Percentiles rank a stretch among this genome's conserved stretches.
Evolutionary conservation across 306 rosid species (phyloP).

Genomic region (Echinosophora koreensis): DNA sequence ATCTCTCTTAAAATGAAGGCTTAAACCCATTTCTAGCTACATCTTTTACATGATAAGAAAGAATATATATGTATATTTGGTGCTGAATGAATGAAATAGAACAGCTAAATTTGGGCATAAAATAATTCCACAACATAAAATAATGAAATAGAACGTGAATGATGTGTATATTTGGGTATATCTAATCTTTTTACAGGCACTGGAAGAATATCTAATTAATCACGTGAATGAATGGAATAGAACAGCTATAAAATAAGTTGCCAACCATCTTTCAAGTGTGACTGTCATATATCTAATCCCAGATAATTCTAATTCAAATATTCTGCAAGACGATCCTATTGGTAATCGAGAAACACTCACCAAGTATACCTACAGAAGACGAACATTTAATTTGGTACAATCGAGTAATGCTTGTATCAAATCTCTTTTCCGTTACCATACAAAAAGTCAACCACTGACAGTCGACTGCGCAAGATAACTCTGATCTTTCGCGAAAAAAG

Average conservation of each 20-base stretch:
- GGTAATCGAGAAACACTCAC: not conserved
- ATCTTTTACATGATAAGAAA: not conserved
- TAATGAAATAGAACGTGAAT: too few species aligned
- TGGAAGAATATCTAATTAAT: too few species aligned
- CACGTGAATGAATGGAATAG: too few species aligned
- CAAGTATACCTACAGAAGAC: not conserved
- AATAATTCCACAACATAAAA: too few species aligned
- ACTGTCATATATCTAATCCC: not conserved
- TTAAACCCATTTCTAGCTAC: not conserved
- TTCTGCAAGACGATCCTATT: not conserved
- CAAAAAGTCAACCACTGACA: not conserved
- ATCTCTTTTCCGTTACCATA: not conserved
- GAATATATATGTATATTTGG: not conserved
- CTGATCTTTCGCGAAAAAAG: conserved; percentile 19
- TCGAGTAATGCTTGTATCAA: conserved; percentile 1
- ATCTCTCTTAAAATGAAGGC: not conserved
- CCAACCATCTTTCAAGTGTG: conserved; percentile 3
- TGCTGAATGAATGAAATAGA: too few species aligned
- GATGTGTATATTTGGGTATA: too few species aligned
- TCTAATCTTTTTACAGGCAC: too few species aligned
- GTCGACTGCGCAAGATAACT: not conserved
- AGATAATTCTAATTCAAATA: not conserved
- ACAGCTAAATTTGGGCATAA: too few species aligned
- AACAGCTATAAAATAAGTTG: not conserved
- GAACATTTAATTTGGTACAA: not conserved